A percentile compares a stretch with the other conserved stretches of the same genome.
phyloP scores from a whole-genome alignment of 805 yeast genomes.

The Vanderwaltozyma yarrowii region DNA sequence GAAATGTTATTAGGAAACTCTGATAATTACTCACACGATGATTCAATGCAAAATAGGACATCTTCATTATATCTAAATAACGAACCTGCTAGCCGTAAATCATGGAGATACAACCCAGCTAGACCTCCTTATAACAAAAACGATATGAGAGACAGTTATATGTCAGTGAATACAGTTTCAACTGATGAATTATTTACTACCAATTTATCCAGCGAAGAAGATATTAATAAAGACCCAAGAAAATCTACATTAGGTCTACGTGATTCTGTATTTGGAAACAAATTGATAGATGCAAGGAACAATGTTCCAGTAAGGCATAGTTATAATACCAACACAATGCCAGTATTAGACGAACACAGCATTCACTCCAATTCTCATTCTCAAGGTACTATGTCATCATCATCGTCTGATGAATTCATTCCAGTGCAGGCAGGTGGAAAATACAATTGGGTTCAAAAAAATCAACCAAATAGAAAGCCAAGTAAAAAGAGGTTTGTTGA shows the following conservation, averaged over 20 bases:
- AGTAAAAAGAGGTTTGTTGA: constrained; percentile 29
- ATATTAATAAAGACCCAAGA: constrained; percentile 34
- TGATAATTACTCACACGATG: constrained; percentile 8
- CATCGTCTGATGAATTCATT: constrained; percentile 25
- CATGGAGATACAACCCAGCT: constrained; percentile 44
- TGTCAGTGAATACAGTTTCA: constrained; percentile 73
- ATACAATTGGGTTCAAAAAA: constrained; percentile 24
- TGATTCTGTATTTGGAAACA: constrained; percentile 31
- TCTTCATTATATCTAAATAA: constrained; percentile 27
- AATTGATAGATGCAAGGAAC: background rate
- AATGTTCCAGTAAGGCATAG: constrained; percentile 1
- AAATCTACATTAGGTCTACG: constrained; percentile 32
- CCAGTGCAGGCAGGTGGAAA: constrained; percentile 27
- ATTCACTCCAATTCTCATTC: constrained; percentile 4
- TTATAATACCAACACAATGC: constrained; percentile 4
- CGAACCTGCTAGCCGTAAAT: constrained; percentile 33
- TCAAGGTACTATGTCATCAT: constrained; percentile 10
- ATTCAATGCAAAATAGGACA: constrained; percentile 21
- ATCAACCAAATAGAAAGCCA: constrained; percentile 18
- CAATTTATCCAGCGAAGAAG: constrained; percentile 55
- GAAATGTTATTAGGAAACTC: constrained; percentile 28
- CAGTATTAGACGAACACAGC: constrained; percentile 8
- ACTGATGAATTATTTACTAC: constrained; percentile 77
- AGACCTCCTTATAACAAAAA: constrained; percentile 5
- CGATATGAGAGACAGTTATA: constrained; percentile 47